Evolutionary conservation across 2,329 filamentous ascomycete species (phyloP).

Genomic region (Daldinia eschscholtzii): DNA sequence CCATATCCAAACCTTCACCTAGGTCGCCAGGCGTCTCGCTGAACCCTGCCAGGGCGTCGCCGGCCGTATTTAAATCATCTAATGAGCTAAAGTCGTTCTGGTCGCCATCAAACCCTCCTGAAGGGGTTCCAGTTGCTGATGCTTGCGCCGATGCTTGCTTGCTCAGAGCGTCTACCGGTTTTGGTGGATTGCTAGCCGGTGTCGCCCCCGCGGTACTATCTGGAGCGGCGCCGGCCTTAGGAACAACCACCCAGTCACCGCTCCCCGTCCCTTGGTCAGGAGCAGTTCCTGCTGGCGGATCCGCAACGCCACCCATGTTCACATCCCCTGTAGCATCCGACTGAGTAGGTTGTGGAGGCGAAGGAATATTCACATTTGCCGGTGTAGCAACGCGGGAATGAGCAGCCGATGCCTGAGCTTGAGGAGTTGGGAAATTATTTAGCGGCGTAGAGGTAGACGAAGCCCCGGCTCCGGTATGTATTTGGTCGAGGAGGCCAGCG

Average conservation of each 20-base stretch:
- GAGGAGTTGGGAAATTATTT: conserved; percentile 72
- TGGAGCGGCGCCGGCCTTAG: conserved; percentile 68
- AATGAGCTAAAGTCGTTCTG: conserved; percentile 73
- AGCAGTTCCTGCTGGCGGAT: conserved; percentile 58
- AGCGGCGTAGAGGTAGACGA: conserved; percentile 71
- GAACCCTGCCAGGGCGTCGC: conserved; percentile 77
- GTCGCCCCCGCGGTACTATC: conserved; percentile 50
- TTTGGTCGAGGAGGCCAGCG: conserved; percentile 75
- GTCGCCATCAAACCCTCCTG: conserved; percentile 62
- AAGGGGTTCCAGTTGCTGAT: conserved; percentile 62
- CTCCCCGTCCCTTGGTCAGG: conserved; percentile 64
- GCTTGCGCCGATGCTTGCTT: conserved; percentile 58
- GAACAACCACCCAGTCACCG: conserved; percentile 82
- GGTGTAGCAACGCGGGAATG: conserved; percentile 72
- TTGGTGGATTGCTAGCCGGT: conserved; percentile 44
- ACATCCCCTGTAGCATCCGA: conserved; percentile 56
- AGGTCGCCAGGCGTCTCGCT: conserved; percentile 66
- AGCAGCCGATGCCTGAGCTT: conserved; percentile 67
- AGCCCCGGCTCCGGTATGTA: conserved; percentile 72
- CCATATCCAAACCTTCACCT: conserved; percentile 69
- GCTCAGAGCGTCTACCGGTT: conserved; percentile 45
- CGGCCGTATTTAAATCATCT: conserved; percentile 76
- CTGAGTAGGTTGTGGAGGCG: conserved; percentile 55
- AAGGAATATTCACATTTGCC: conserved; percentile 60
- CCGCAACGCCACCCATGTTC: conserved; percentile 67